Base-by-base conservation (phyloP, 1,139 yeast species). In the Kodamaea ohmeri region DNA sequence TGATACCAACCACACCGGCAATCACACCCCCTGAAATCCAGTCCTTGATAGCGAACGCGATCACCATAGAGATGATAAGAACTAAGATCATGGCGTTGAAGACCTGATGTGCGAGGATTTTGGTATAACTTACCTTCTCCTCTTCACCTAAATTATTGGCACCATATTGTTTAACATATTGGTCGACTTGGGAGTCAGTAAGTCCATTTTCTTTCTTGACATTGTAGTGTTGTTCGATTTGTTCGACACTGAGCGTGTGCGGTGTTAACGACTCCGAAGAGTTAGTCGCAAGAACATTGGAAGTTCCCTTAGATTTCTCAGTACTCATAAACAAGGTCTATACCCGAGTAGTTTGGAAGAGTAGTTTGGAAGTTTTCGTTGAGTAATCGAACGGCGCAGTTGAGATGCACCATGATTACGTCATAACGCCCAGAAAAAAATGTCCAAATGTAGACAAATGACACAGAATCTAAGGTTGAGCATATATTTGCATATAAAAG, bases 21-120 rank as follows among this genome's bases (percentile, higher is more conserved):
- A 88, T 78, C 2, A 90, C 77, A 14, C 86, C 70, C 4, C 89
- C 95, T 3, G 89, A 80, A 45, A 90, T 73, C 98, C 98, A 94
- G 57, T 92, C 98, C 54, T 54, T 52, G 45, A 63, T 61, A 29
- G 65, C 67, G 18, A 62, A 48, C 1, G 67, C 66, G 35, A 63
- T 63, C 6, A 63, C 38, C 63, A 60, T 61, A 31, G 67, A 63
- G 31, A 63, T 63, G 40, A 63, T 48, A 42, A 63, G 56, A 18
- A 63, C 67, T 49, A 63, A 48, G 28, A 62, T 60, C 68, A 63
- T 63, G 40, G 68, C 68, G 41, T 63, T 63, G 45, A 62, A 61
- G 12, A 63, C 55, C 41, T 63, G 68, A 40, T 63, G 67, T 20
- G 67, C 67, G 32, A 49, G 45, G 36, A 50, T 63, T 20, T 49